Conservation (phyloP, 164 flowering plant genomes). For the Aristolochia fimbriata region DNA sequence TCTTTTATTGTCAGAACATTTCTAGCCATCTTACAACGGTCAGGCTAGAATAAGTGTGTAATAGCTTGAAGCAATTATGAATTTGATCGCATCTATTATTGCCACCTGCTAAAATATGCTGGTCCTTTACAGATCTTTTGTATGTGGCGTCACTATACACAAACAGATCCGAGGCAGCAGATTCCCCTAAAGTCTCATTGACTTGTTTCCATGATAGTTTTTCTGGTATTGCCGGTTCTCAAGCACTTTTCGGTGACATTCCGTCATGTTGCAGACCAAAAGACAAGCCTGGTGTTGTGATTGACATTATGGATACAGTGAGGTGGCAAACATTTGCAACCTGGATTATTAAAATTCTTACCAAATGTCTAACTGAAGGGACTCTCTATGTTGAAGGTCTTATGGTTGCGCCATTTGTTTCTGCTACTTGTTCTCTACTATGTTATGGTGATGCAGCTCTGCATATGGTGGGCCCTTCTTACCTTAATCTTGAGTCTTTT, state of each 20-base stretch:
- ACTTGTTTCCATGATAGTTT: constrained; percentile 65
- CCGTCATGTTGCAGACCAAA: constrained; percentile 50
- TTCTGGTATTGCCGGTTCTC: constrained; percentile 28
- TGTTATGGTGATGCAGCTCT: constrained; percentile 76
- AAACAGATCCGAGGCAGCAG: constrained; percentile 19
- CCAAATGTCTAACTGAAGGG: constrained; percentile 83
- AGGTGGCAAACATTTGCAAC: constrained; percentile 84
- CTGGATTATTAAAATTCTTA: constrained; percentile 66
- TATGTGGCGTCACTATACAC: constrained; percentile 37
- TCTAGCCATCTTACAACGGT: too few relatives aligned
- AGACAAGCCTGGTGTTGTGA: constrained; percentile 60
- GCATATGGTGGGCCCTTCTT: constrained; percentile 63
- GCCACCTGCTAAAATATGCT: background rate
- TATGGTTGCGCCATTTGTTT: constrained; percentile 43
- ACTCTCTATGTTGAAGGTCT: constrained; percentile 86
- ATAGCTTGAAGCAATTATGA: too few relatives aligned
- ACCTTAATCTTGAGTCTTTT: background rate
- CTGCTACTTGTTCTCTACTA: constrained; percentile 57
- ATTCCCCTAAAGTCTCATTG: constrained; percentile 34
- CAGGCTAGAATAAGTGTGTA: too few relatives aligned
- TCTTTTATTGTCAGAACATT: too few relatives aligned
- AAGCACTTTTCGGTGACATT: constrained; percentile 47
- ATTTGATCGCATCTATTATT: too few relatives aligned
- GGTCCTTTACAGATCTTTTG: constrained; percentile 49
- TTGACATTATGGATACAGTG: constrained; percentile 45